These are phyloP conservation scores for Suillus sp. DNA, from an alignment of 768 basidiomycete genomes.

Conservation along the genomic window DNA sequence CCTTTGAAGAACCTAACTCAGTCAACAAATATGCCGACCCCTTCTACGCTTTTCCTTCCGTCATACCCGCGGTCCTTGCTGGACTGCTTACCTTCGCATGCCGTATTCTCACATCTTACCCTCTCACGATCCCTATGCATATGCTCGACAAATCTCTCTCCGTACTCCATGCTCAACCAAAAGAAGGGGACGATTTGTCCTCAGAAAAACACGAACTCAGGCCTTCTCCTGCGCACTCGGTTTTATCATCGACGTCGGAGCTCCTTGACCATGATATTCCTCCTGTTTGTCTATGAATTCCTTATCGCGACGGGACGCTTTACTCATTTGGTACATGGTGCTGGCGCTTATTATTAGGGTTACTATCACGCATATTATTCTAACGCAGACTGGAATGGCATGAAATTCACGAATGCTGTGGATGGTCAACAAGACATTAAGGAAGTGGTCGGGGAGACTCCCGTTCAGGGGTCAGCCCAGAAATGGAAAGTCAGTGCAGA, in stretches of 20 bases:
- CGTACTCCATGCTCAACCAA: conserved; percentile 34
- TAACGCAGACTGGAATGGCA: conserved; percentile 33
- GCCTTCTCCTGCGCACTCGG: conserved; percentile 25
- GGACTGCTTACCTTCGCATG: conserved; percentile 51
- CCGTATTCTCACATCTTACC: conserved; percentile 49
- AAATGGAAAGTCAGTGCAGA: conserved; percentile 18
- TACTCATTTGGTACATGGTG: conserved; percentile 48
- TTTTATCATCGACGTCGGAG: conserved; percentile 30
- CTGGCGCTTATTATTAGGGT: conserved; percentile 48
- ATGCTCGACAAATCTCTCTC: conserved; percentile 39
- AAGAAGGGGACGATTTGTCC: conserved; percentile 30
- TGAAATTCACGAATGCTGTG: conserved; percentile 18
- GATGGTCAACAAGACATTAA: conserved; percentile 3
- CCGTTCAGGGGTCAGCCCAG: conserved; percentile 25
- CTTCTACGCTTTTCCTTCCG: conserved; percentile 35
- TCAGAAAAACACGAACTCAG: conserved; percentile 34
- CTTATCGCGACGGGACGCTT: conserved; percentile 36
- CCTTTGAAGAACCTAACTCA: conserved; percentile 25
- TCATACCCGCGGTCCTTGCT: conserved; percentile 30
- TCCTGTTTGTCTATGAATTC: conserved; percentile 55
- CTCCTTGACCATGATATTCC: conserved; percentile 36
- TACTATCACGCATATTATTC: conserved; percentile 42
- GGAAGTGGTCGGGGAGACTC: not conserved
- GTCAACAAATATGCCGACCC: conserved; percentile 27
- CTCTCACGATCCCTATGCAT: conserved; percentile 50